These are phyloP conservation scores for Chaetomiaceae sp. DNA, from an alignment of 2,329 filamentous ascomycete species.

Conservation along the genomic window DNA sequence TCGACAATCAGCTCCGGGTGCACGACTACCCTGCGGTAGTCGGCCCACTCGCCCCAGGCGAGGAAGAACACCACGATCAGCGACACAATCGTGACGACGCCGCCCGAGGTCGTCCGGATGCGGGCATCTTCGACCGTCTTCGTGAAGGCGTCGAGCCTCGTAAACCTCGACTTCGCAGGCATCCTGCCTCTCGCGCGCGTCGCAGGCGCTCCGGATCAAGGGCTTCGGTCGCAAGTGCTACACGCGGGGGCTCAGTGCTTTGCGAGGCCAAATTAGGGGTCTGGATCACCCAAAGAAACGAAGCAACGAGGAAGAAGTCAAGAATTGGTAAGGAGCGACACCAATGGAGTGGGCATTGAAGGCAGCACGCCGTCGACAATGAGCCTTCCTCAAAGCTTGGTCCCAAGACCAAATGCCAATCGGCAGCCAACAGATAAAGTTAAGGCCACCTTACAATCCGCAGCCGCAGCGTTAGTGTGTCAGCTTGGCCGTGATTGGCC, in stretches of 20 bases:
- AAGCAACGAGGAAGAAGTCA: constrained; percentile 1
- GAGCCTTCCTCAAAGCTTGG: constrained; percentile 5
- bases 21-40: constrained; percentile 81
- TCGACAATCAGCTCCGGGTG: constrained; percentile 93
- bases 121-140: constrained; percentile 99
- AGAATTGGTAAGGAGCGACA: constrained; percentile 11
- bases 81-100: constrained; percentile 88
- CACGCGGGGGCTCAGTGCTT: constrained; percentile 7
- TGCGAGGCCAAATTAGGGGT: background rate
- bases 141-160: constrained; percentile 94
- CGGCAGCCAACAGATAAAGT: constrained; percentile 18
- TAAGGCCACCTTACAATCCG: constrained; percentile 27
- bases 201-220: constrained; percentile 7
- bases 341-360: constrained; percentile 17
- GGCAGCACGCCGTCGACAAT: background rate
- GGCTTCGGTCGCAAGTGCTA: constrained; percentile 4
- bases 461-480: constrained; percentile 12
- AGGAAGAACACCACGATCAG: constrained; percentile 84
- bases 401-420: constrained; percentile 5
- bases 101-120: constrained; percentile 90
- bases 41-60: constrained; percentile 91
- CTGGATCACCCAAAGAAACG: background rate
- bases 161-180: constrained; percentile 90
- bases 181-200: constrained; percentile 44
- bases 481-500: constrained; percentile 14